phyloP scores from a whole-genome alignment of 1,284 basidiomycete genomes.

The Ceratobasidium sp. region DNA sequence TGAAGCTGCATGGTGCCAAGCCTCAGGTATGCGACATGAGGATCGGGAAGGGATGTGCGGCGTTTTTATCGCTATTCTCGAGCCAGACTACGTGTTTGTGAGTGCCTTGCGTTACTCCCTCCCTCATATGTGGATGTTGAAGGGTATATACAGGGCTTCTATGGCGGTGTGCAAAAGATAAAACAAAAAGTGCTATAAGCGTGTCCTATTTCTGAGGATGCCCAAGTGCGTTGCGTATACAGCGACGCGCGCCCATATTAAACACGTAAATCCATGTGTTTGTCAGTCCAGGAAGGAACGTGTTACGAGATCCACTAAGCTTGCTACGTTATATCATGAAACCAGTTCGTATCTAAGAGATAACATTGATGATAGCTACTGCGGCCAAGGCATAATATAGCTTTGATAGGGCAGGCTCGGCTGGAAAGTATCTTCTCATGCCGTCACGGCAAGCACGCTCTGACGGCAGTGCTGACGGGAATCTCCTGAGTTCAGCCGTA shows the following conservation, averaged over 20 bases:
- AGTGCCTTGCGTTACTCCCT: no score
- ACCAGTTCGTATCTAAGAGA: background rate
- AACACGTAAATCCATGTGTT: no score
- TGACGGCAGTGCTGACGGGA: background rate
- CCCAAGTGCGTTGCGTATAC: slow-evolving; percentile 47
- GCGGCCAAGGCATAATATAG: background rate
- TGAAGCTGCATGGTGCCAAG: slow-evolving; percentile 61
- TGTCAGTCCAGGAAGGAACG: background rate
- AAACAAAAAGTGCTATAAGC: slow-evolving; percentile 43
- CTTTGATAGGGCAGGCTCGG: background rate
- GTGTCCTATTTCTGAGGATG: slow-evolving; percentile 28
- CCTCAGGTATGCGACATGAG: slow-evolving; percentile 42
- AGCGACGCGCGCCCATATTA: slow-evolving; percentile 39
- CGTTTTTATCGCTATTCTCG: slow-evolving; percentile 46
- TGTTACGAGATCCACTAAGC: background rate
- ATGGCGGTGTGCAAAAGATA: slow-evolving; percentile 45
- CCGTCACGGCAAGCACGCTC: background rate
- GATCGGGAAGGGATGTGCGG: slow-evolving; percentile 47
- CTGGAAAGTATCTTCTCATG: background rate
- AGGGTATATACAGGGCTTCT: slow-evolving; percentile 35
- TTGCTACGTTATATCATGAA: background rate
- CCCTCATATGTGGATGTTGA: background rate
- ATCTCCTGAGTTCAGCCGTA: background rate
- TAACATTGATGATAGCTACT: background rate
- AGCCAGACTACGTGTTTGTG: slow-evolving; percentile 44